These are phyloP conservation scores for Ceratobasidium sp. DNA, from an alignment of 1,284 basidiomycete genomes.

Conservation along the genomic window DNA sequence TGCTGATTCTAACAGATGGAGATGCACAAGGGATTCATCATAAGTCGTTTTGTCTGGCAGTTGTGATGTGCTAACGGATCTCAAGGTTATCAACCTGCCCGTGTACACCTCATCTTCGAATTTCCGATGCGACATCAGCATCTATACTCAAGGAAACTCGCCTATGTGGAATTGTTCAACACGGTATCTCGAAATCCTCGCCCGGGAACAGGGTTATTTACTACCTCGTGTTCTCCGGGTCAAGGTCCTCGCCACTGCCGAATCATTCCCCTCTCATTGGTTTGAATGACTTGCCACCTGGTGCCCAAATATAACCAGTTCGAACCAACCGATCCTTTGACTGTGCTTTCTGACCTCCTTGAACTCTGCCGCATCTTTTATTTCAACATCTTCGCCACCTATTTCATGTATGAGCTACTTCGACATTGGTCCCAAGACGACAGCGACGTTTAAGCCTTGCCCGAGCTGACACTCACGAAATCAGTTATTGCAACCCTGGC, in stretches of 20 bases:
- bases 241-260: too few relatives aligned
- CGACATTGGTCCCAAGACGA: neutral
- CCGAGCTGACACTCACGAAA: too few relatives aligned
- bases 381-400: slow-evolving; percentile 12
- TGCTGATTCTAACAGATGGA: neutral
- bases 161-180: slow-evolving; percentile 6
- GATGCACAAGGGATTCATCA: neutral
- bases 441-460: too few relatives aligned
- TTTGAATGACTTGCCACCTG: slow-evolving; percentile 11
- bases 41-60: neutral
- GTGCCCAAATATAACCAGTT: neutral
- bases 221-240: too few relatives aligned
- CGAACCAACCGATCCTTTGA: too few relatives aligned
- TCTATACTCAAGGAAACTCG: neutral
- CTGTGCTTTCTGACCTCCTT: neutral
- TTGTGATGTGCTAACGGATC: neutral
- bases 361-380: neutral
- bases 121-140: neutral
- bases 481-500: too few relatives aligned
- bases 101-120: neutral
- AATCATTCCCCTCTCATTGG: neutral
- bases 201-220: too few relatives aligned
- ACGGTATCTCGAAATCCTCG: too few relatives aligned
- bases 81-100: neutral
- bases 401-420: slow-evolving; percentile 10